Evolutionary conservation across 2,329 filamentous ascomycete genomes (phyloP).

Genomic region (Oidium heveae): DNA sequence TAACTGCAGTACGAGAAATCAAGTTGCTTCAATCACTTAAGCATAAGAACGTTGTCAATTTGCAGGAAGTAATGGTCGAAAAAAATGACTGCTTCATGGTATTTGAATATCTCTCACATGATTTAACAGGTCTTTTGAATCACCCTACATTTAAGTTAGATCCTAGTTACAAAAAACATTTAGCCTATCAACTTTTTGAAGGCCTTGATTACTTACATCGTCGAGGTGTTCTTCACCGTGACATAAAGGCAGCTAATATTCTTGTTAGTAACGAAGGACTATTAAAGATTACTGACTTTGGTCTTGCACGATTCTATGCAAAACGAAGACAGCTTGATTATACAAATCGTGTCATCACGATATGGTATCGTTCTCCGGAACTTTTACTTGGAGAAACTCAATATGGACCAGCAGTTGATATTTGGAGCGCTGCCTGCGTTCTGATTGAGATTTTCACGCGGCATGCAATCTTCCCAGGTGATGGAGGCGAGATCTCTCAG

Average conservation of each 20-base stretch:
- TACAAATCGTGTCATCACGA: slow-evolving; percentile 94
- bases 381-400: slow-evolving; percentile 75
- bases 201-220: slow-evolving; percentile 83
- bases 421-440: slow-evolving; percentile 95
- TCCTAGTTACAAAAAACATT: slow-evolving; percentile 67
- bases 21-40: slow-evolving; percentile 71
- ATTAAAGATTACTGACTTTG: slow-evolving; percentile 87
- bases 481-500: slow-evolving; percentile 87
- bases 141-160: slow-evolving; percentile 80
- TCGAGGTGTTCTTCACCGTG: slow-evolving; percentile 79
- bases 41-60: slow-evolving; percentile 57
- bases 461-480: slow-evolving; percentile 81
- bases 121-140: slow-evolving; percentile 82
- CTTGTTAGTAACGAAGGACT: slow-evolving; percentile 73
- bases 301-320: slow-evolving; percentile 82
- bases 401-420: slow-evolving; percentile 73
- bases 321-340: slow-evolving; percentile 85
- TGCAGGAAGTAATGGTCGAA: slow-evolving; percentile 92
- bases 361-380: slow-evolving; percentile 89
- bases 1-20: slow-evolving; percentile 77
- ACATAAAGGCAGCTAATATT: slow-evolving; percentile 97
- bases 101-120: slow-evolving; percentile 92
- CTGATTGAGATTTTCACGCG: slow-evolving; percentile 90
- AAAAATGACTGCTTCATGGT: slow-evolving; percentile 99
- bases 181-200: slow-evolving; percentile 80